phyloP scores from a whole-genome alignment of 2,329 filamentous ascomycete species.

The Ascochyta pisi region DNA sequence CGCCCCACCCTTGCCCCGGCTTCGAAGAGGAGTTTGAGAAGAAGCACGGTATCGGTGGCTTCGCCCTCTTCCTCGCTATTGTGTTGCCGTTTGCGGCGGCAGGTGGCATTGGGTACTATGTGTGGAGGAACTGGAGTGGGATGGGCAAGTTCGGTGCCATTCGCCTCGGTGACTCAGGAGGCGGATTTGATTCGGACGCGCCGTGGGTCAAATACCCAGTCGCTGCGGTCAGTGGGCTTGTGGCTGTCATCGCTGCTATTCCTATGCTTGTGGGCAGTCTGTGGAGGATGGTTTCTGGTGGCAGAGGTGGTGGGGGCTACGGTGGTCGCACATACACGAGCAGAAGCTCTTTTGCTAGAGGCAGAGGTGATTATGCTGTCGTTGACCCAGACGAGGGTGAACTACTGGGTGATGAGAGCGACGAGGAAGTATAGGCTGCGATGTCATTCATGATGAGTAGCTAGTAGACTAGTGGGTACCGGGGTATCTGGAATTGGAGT shows the following conservation, averaged over 20 bases:
- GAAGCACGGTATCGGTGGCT: slow-evolving; percentile 71
- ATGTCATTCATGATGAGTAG: background rate
- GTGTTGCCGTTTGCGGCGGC: slow-evolving; percentile 76
- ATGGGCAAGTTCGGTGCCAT: slow-evolving; percentile 92
- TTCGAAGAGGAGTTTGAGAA: slow-evolving; percentile 84
- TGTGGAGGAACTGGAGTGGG: slow-evolving; percentile 82
- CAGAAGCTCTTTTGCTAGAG: slow-evolving; percentile 84
- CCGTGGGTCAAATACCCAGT: slow-evolving; percentile 81
- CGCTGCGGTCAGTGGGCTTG: slow-evolving; percentile 56
- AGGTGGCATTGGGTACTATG: slow-evolving; percentile 78
- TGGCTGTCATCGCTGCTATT: slow-evolving; percentile 61
- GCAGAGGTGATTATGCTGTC: slow-evolving; percentile 83
- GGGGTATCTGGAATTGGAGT: background rate
- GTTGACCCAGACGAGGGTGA: slow-evolving; percentile 96
- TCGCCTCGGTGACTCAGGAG: slow-evolving; percentile 73
- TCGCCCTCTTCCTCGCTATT: slow-evolving; percentile 85
- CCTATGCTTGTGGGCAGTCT: slow-evolving; percentile 76
- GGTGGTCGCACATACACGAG: slow-evolving; percentile 80
- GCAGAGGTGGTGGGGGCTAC: slow-evolving; percentile 56
- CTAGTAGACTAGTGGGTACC: background rate
- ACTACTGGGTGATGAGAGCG: slow-evolving; percentile 88
- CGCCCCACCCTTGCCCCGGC: slow-evolving; percentile 71
- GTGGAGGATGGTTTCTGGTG: slow-evolving; percentile 67
- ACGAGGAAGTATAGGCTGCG: slow-evolving; percentile 73
- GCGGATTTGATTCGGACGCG: slow-evolving; percentile 66